Base-by-base conservation (phyloP, 2,329 filamentous ascomycete genomes). In the Mariannaea sp. region DNA sequence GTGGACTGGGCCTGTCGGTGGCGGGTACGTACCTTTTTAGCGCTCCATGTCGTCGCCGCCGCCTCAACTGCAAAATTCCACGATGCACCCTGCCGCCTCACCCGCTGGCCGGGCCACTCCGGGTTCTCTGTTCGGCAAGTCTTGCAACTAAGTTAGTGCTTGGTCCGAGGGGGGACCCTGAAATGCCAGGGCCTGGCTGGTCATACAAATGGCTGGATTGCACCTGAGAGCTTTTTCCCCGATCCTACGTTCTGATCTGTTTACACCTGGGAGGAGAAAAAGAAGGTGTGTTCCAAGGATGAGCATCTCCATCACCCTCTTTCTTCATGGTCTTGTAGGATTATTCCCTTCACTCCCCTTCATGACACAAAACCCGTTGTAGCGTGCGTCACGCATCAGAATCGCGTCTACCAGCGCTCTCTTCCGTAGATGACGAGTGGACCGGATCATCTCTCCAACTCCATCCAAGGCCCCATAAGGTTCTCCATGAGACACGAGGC, bases 31-130 rank as follows among this genome's bases (percentile, higher is more conserved):
- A 53, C 50, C 24, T 52, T 27, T 14, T 27, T 44, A 19, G 36
- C 36, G 36, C 36, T 40, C 16, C 19, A 3, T 40, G 30, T 36
- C 14, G 30, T 45, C 42, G 49, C 41, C 49, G 49, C 27, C 49
- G 42, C 27, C 29, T 44, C 41, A 32, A 27, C 13, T 14, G 24
- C 43, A 20, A 33, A 26, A 14, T n/a, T 29, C 49, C 36, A 40
- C 36, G 45, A 35, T 48, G 45, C 60, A 51, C 52, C 51, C 58
- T 51, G 38, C 59, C 61, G 61, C 61, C 59, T 64, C 61, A 64
- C 63, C 61, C 61, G 59, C 61, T 43, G 43, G 42, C 54, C 55
- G 60, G 60, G 40, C 61, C 59, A 62, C 57, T 47, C 59, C 58
- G 58, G 54, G 52, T 62, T 56, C 45, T 64, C 45, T 49, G 55